Evolutionary conservation across 768 basidiomycete species (phyloP), one percentile per base, ranked within the genome.

Genomic region (Pholiota molesta): DNA sequence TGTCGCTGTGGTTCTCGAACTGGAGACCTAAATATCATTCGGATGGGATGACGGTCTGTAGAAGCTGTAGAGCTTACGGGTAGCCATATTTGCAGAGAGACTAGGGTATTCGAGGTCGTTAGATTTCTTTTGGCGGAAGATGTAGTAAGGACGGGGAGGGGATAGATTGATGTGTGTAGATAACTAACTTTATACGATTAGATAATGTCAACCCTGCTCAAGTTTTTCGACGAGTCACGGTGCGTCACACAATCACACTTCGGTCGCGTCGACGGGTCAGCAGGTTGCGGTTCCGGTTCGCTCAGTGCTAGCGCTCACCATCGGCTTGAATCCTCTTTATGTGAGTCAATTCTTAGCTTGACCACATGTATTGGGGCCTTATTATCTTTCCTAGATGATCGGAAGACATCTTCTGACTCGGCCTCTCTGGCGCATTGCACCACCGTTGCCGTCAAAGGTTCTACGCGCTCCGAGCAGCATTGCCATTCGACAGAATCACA

Each of bases 1-100:
- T 86, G 71, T 99, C 95, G 78, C 89, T 90, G 79, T 86, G 91
- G 79, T 95, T 96, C 81, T 96, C 94, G 73, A 95, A 96, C 80
- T 95, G 92, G 66, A 93, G 80, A 75, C 94, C 93, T 95, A 71
- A n/a, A 42, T 42, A 23, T 23, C 6, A 28, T 16, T 16, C n/a
- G 31, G 17, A 37, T 31, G 37, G 26, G 37, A 49, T 17, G 11
- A 53, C 28, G 53, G 28, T 16, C 16, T n/a, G 31, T 7, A 23
- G 29, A 14, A 33, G n/a, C 5, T 59, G 6, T 29, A 31, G 11
- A 52, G 69, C 81, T 59, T 70, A 83, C 82, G 82, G 63, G 82
- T 83, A 51, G 82, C 82, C 82, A 83, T 83, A 57, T 59, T 70
- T 63, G 52, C 33, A 49, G 63, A 63, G 60, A 56, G 57, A 42